These are phyloP conservation scores for Zygotorulaspora florentina DNA, from an alignment of 805 yeast species.

Conservation along the genomic window DNA sequence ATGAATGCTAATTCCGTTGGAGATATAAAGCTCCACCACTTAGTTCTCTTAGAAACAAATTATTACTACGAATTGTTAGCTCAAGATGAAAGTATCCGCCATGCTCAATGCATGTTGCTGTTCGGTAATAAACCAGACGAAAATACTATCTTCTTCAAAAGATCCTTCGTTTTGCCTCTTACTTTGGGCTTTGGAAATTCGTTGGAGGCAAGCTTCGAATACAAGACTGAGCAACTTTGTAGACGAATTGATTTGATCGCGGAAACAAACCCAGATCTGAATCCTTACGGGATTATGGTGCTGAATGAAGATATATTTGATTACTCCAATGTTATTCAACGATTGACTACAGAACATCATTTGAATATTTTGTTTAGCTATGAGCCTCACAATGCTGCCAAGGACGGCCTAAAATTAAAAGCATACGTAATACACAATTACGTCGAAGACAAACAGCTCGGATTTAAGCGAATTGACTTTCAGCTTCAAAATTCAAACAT, in stretches of 20 bases:
- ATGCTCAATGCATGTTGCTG: constrained; percentile 17
- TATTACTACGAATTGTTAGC: constrained; percentile 8
- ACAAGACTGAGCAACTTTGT: constrained; percentile 7
- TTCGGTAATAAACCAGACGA: constrained; percentile 8
- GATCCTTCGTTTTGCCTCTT: constrained; percentile 11
- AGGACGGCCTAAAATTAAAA: constrained; percentile 1
- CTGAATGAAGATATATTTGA: constrained; percentile 11
- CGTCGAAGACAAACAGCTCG: not conserved
- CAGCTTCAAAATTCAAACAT: not conserved
- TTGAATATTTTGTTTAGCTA: constrained; percentile 12
- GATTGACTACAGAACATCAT: not conserved
- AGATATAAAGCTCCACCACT: constrained; percentile 6
- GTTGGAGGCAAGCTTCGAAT: constrained; percentile 6
- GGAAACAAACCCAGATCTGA: constrained; percentile 7
- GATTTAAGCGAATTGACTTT: constrained; percentile 3
- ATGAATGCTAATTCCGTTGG: not conserved
- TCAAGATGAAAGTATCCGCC: not conserved
- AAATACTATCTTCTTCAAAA: not conserved
- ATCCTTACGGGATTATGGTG: constrained; percentile 10
- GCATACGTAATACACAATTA: constrained; percentile 4
- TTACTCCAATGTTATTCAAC: constrained; percentile 7
- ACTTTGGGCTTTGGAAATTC: not conserved
- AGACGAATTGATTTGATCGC: constrained; percentile 9
- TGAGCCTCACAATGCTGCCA: constrained; percentile 10
- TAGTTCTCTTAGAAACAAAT: constrained; percentile 12